Evolutionary conservation across 1,139 yeast genomes (phyloP).

Genomic region (Pneumocystis carinii): DNA sequence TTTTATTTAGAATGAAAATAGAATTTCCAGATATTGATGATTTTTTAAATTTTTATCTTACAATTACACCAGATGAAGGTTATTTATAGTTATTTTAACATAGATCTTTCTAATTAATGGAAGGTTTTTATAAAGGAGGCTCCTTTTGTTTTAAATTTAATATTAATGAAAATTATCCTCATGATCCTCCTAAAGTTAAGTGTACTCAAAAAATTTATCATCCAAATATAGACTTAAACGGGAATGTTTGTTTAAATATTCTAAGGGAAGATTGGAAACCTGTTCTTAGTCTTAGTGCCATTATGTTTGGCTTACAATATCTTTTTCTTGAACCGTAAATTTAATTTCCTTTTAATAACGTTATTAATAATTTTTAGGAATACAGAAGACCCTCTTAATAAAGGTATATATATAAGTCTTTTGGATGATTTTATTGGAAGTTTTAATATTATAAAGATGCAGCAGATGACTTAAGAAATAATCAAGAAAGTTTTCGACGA

Average conservation of each 20-base stretch:
- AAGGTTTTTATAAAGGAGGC: constrained; percentile 47
- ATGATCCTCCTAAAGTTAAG: constrained; percentile 64
- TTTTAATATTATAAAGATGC: constrained; percentile 33
- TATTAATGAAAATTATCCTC: constrained; percentile 65
- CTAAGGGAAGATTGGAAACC: constrained; percentile 95
- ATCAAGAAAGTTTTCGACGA: constrained; percentile 39
- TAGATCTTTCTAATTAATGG: neutral
- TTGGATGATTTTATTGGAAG: neutral
- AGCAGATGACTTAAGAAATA: constrained; percentile 54
- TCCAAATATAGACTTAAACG: constrained; percentile 82
- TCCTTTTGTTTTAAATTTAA: constrained; percentile 48
- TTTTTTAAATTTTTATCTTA: constrained; percentile 45
- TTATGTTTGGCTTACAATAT: constrained; percentile 72
- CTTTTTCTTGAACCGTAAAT: neutral
- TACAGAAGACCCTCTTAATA: constrained; percentile 81
- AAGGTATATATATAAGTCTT: constrained; percentile 22
- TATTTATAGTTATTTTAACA: neutral
- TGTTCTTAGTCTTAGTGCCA: constrained; percentile 64
- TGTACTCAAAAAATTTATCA: constrained; percentile 48
- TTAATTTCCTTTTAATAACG: constrained; percentile 13
- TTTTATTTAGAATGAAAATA: constrained; percentile 32
- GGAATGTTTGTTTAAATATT: constrained; percentile 82
- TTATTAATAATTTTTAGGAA: constrained; percentile 70
- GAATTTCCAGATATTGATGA: constrained; percentile 42
- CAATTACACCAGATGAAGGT: constrained; percentile 65